These are phyloP conservation scores for Trichophyton verrucosum DNA, from an alignment of 2,329 filamentous ascomycete species.

Conservation along the genomic window DNA sequence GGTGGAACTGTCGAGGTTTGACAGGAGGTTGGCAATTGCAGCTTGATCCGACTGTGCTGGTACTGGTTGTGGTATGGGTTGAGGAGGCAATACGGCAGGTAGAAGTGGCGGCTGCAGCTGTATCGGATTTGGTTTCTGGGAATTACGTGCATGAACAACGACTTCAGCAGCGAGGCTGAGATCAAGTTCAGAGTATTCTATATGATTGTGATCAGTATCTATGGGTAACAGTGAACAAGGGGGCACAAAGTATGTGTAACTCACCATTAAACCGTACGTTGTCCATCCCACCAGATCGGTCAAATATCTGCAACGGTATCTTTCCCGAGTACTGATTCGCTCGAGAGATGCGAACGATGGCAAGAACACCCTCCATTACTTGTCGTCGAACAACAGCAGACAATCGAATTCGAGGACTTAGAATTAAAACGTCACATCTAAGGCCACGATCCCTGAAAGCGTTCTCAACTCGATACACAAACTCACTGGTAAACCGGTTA, in stretches of 20 bases:
- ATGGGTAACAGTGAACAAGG: constrained; percentile 6
- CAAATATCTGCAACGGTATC: constrained; percentile 74
- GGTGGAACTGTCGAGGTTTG: constrained; percentile 54
- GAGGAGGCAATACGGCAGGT: constrained; percentile 10
- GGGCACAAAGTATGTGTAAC: constrained; percentile 12
- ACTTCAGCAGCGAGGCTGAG: constrained; percentile 68
- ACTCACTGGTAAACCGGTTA: constrained; percentile 42
- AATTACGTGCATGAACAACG: constrained; percentile 47
- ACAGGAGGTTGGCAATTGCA: constrained; percentile 54
- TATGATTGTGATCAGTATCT: constrained; percentile 14
- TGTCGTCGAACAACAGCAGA: constrained; percentile 72
- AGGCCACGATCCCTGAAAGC: constrained; percentile 61
- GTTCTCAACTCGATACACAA: constrained; percentile 69
- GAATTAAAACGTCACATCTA: constrained; percentile 63
- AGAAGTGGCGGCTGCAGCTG: constrained; percentile 21
- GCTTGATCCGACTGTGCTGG: constrained; percentile 22
- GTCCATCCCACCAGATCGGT: constrained; percentile 58
- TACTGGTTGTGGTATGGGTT: neutral
- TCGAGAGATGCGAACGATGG: constrained; percentile 64
- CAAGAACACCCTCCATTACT: constrained; percentile 77
- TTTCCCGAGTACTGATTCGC: constrained; percentile 57
- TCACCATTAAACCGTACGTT: constrained; percentile 66
- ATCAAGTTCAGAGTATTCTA: constrained; percentile 72
- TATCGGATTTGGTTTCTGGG: constrained; percentile 23
- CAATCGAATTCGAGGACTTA: constrained; percentile 64